Evolutionary conservation across 208 protist genomes (phyloP), one percentile per base, ranked within the genome.

Genomic region (Wallacemonas sp.): DNA sequence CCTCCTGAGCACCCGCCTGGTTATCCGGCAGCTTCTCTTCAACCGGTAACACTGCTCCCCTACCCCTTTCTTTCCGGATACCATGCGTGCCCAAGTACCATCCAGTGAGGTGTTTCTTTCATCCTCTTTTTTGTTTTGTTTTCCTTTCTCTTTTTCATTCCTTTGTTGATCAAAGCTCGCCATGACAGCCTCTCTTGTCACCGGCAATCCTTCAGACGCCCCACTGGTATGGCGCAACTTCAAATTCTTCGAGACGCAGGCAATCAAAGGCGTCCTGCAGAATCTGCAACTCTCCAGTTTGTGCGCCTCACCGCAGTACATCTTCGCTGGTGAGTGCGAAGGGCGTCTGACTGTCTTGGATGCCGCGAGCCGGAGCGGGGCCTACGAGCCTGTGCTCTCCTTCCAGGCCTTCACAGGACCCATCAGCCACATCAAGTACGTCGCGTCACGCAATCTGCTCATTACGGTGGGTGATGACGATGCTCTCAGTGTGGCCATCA

Each of bases 391-490:
- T 17, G 41, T 68, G 36, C 63, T 53, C 44, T 75, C 68, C 34
- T 97, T 97, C 62, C 76, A 86, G 64, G 91, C 85, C 5, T 98
- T 94, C 70, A 71, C 84, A 8, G 68, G 80, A 1, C 45, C 71
- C 8, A 87, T 97, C 9, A 91, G 82, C 2, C 79, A 96, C 61
- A 76, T 87, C 30, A 79, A 77, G 39, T 78, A 82, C 62, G 36
- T 82, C 17, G 66, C 63, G 0, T 53, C 70, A 4, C 71, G 74
- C 24, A 83, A 84, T 58, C 53, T 92, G 19, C 75, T 97, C 1
- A 67, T 94, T 47, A 89, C 86, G 6, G 66, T 97, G 53, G 93
- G 94, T 38, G 80, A 93, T 54, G 91, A 96, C 56, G 70, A 87
- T 46, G 61, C 66, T 5, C 34, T 78, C 26, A 80, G 75, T 62